phyloP scores from a whole-genome alignment of 2,329 filamentous ascomycete species.

The Talaromyces marneffei region DNA sequence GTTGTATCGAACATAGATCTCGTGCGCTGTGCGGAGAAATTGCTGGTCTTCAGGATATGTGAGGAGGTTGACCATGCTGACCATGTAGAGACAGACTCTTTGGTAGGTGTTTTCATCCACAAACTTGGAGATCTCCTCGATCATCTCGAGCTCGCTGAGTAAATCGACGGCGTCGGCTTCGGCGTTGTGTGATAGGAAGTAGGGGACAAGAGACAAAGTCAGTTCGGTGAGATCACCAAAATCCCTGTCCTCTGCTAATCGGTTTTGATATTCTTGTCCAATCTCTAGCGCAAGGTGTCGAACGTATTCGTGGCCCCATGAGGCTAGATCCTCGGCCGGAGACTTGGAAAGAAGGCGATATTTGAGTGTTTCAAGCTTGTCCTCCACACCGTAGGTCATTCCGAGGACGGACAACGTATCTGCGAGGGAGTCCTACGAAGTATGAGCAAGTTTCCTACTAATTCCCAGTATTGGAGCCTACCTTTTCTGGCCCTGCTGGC shows the following conservation, averaged over 20 bases:
- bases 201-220: slow-evolving; percentile 76
- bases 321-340: slow-evolving; percentile 69
- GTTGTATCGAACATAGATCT: slow-evolving; percentile 89
- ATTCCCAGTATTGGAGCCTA: slow-evolving; percentile 24
- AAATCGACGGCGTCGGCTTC: slow-evolving; percentile 97
- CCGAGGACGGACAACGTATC: slow-evolving; percentile 96
- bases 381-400: slow-evolving; percentile 98
- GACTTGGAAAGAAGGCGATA: slow-evolving; percentile 86
- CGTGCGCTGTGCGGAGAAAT: slow-evolving; percentile 87
- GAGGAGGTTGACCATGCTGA: slow-evolving; percentile 95
- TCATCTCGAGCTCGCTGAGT: slow-evolving; percentile 95
- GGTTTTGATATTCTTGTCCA: slow-evolving; percentile 85
- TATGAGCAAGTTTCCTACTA: not conserved
- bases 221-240: slow-evolving; percentile 80
- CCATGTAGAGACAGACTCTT: slow-evolving; percentile 94
- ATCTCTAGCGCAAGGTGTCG: slow-evolving; percentile 93
- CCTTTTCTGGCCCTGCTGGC: slow-evolving; percentile 78
- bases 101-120: slow-evolving; percentile 91
- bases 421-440: slow-evolving; percentile 63
- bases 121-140: slow-evolving; percentile 81
- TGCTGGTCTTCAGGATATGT: slow-evolving; percentile 96
- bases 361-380: slow-evolving; percentile 91
- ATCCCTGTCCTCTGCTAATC: slow-evolving; percentile 76
- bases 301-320: slow-evolving; percentile 98
- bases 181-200: slow-evolving; percentile 94